Evolutionary conservation across 805 yeast genomes (phyloP), one percentile per base, ranked within the genome.

Genomic region (Candida vartiovaarae): DNA sequence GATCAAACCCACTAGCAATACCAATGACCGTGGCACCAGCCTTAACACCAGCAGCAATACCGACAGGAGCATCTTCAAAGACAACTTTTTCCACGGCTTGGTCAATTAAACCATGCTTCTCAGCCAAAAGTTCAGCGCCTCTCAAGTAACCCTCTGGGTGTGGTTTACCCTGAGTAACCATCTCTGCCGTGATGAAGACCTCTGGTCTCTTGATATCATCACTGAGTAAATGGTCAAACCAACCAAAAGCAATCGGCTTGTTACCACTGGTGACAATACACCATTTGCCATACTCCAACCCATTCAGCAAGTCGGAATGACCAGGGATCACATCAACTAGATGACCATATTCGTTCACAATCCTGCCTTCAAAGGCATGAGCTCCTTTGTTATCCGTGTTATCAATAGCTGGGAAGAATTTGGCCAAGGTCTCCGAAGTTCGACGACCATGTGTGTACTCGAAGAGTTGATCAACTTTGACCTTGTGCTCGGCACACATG

Each of bases 181-280:
- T 80, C 65, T 82, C 90, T 38, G 95, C 95, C 34, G 93, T 82
- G 59, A 87, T 81, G 68, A 87, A 87, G 38, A 78, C 74, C 52
- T 81, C 77, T 40, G 95, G 95, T 62, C 72, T 70, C 44, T 72
- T 71, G 41, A 72, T 66, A 40, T 75, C 73, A 59, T 84, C n/a
- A n/a, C n/a, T 71, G 62, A 84, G 75, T 10, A 58, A 40, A n/a
- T 34, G 43, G 53, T 73, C 70, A 62, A 87, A 78, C 93, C 95
- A 87, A 54, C 81, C 77, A 55, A 78, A 70, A 44, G 95, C 95
- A 71, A 87, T 73, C 32, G 77, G 81, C 51, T 74, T 71, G 45
- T 90, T 82, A 54, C 95, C 95, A 40, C 88, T 79, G 28, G 95
- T 87, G 51, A 88, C 95, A 58, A 87, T 83, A 88, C 95, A 87